A percentile compares a stretch with the other conserved stretches of the same genome.
Evolutionary conservation across 345 rosid genomes (phyloP).

Genomic region (Limnanthes douglasii): DNA sequence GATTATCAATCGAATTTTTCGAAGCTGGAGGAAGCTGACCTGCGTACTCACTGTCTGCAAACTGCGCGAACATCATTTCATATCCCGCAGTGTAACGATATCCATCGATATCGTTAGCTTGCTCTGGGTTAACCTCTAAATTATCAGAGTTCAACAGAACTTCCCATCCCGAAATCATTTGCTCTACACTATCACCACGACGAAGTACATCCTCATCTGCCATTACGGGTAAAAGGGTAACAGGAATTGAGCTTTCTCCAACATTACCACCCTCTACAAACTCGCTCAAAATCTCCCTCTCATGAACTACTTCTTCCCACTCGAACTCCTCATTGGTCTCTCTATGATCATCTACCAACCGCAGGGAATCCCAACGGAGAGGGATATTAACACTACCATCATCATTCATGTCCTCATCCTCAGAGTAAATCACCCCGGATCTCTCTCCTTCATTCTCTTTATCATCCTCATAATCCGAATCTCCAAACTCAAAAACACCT

Average conservation of each 20-base stretch:
- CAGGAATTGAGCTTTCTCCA: conserved; percentile 39
- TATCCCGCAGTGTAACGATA: conserved; percentile 48
- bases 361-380: conserved; percentile 68
- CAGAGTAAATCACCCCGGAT: conserved; percentile 10
- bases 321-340: conserved; percentile 60
- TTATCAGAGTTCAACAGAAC: conserved; percentile 53
- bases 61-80: conserved; percentile 65
- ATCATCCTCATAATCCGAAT: conserved; percentile 26
- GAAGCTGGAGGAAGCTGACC: conserved; percentile 73
- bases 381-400: conserved; percentile 32
- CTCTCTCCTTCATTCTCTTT: conserved; percentile 17
- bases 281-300: conserved; percentile 43
- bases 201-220: conserved; percentile 34
- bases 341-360: conserved; percentile 40
- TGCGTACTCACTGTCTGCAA: conserved; percentile 49
- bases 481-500: conserved; percentile 23
- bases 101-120: conserved; percentile 29
- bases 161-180: conserved; percentile 63
- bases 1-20: conserved; percentile 37
- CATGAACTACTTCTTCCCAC: conserved; percentile 83
- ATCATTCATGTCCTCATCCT: conserved; percentile 26
- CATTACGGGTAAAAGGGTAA: conserved; percentile 37
- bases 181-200: conserved; percentile 34
- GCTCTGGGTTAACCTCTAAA: conserved; percentile 40
- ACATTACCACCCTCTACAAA: conserved; percentile 42